A percentile compares a stretch with the other conserved stretches of the same genome.
phyloP scores from a whole-genome alignment of 352 stramenopile genomes.

The Globisporangium iwayamae region DNA sequence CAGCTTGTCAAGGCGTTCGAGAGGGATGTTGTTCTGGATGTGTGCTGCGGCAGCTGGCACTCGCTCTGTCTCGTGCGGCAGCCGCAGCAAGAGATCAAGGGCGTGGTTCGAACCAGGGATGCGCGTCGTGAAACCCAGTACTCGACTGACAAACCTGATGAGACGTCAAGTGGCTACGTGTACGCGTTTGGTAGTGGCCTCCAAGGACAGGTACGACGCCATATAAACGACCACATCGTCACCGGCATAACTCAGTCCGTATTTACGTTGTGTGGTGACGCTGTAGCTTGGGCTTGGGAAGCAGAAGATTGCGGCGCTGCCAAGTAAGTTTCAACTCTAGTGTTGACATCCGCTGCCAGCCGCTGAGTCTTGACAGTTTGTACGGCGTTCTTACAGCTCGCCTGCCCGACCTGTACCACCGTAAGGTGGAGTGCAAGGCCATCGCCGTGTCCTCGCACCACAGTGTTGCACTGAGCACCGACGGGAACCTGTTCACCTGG shows the following conservation, averaged over 20 bases:
- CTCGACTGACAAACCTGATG: not conserved
- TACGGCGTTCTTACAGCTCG: conserved; percentile 27
- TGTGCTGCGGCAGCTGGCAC: conserved; percentile 65
- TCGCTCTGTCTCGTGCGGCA: conserved; percentile 52
- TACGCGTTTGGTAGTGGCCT: conserved; percentile 67
- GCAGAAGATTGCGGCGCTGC: conserved; percentile 53
- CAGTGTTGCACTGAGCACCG: conserved; percentile 42
- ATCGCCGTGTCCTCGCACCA: conserved; percentile 60
- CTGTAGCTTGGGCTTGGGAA: conserved; percentile 60
- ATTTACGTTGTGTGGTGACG: not conserved
- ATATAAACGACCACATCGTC: not conserved
- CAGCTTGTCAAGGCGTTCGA: conserved; percentile 46
- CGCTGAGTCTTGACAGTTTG: no score
- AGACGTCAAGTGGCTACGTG: conserved; percentile 35
- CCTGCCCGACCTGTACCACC: conserved; percentile 47
- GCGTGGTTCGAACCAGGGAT: not conserved
- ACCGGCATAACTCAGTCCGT: no score
- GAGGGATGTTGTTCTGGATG: conserved; percentile 51
- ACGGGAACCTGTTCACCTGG: conserved; percentile 74
- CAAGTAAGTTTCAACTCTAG: conserved; percentile 38
- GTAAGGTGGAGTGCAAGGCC: conserved; percentile 40
- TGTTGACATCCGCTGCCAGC: no score
- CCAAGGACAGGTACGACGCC: conserved; percentile 47
- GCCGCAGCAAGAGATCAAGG: conserved; percentile 8
- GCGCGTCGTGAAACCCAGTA: not conserved